Base-by-base conservation (phyloP, 192 early-diverging fungal species). In the Entomortierella parvispora region DNA sequence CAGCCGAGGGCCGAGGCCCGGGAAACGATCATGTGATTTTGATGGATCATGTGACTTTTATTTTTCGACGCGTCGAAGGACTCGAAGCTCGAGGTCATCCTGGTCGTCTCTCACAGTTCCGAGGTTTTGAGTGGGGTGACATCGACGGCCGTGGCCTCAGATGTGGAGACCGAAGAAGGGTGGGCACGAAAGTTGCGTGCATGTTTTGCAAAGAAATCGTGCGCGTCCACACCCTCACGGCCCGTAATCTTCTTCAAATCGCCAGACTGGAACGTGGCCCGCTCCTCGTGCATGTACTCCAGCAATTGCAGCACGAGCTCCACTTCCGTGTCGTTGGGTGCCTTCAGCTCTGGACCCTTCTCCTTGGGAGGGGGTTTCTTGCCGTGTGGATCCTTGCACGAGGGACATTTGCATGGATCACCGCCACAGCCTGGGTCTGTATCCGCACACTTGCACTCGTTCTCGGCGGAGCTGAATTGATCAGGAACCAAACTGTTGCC, bases 181-280 rank as follows among this genome's bases (percentile, higher is more conserved):
- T 12, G 49, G 22, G 12, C 23, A 12, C 53, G 50, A 55, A 76
- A 76, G 45, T 67, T 28, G 20, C 12, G n/a, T 0, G 50, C 51
- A 17, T 76, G 31, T 51, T 52, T 42, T n/a, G 67, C 37, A 44
- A 61, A 76, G 37, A 76, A 76, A 17, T n/a, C 31, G 29, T 48
- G 50, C 2, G 72, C 64, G 18, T 54, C 28, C 26, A 22, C 20
- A 17, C 71, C 71, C 8, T 34, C 57, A 2, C 31, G 26, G 26
- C 71, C 71, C n/a, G 71, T 59, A n/a, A 76, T 53, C 59, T 76
- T 76, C 29, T 62, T n/a, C 23, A 76, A 52, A 42, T 76, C 71
- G 0, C 65, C 71, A 6, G 71, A 76, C 22, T 66, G 65, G 59
- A 67, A 76, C 17, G 58, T 45, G n/a, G 71, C 64, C 12, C 47